These are phyloP conservation scores for Vaccinium darrowii DNA, from an alignment of 148 eudicot species.

Conservation along the genomic window DNA sequence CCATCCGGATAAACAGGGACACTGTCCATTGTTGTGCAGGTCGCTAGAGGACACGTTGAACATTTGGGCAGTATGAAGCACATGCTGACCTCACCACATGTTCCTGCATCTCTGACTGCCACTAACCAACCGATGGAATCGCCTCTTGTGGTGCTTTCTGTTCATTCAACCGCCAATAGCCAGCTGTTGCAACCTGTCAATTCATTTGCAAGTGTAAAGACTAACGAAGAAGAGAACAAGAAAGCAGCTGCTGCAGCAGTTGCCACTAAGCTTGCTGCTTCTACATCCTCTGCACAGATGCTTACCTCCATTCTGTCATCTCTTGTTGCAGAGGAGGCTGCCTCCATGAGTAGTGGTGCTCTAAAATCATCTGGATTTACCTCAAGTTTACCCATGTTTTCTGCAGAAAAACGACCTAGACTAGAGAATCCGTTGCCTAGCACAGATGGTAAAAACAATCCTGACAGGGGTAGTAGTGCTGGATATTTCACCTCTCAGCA, in stretches of 20 bases:
- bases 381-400: constrained; percentile 29
- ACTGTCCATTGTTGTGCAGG: constrained; percentile 41
- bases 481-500: constrained; percentile 38
- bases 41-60: constrained; percentile 53
- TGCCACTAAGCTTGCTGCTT: constrained; percentile 91
- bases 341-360: constrained; percentile 45
- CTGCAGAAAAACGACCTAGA: constrained; percentile 65
- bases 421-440: constrained; percentile 39
- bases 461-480: constrained; percentile 39
- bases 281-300: constrained; percentile 91
- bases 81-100: constrained; percentile 35
- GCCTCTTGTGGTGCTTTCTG: constrained; percentile 16
- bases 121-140: constrained; percentile 27
- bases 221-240: constrained; percentile 70
- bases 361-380: constrained; percentile 37
- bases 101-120: constrained; percentile 22
- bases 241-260: constrained; percentile 89
- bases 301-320: constrained; percentile 83
- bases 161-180: constrained; percentile 26
- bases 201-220: constrained; percentile 40
- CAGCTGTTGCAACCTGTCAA: constrained; percentile 33
- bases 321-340: constrained; percentile 89
- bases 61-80: constrained; percentile 47
- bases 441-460: constrained; percentile 31
- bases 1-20: not conserved